Percentiles rank a stretch among this genome's conserved stretches.
Evolutionary conservation across 257 asterid genomes (phyloP).

Genomic region (Penstemon newberryi): DNA sequence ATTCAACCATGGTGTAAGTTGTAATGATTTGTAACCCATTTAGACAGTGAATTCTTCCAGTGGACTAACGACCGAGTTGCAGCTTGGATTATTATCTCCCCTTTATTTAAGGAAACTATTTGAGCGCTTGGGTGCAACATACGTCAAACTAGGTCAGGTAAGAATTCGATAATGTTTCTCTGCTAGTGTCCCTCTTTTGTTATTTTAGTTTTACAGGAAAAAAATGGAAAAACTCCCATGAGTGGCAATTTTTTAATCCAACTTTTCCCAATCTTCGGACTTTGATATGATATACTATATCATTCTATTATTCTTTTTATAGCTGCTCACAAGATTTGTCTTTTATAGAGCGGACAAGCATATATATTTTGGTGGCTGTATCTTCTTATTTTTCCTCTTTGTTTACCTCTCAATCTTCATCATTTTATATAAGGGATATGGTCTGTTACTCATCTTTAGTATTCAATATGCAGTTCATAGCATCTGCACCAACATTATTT

Average conservation of each 20-base stretch:
- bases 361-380: neutral
- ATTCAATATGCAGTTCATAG: slow-evolving; percentile 68
- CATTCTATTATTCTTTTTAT: slow-evolving; percentile 3
- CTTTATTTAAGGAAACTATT: slow-evolving; percentile 82
- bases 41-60: slow-evolving; percentile 67
- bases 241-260: neutral
- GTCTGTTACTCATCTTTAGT: slow-evolving; percentile 26
- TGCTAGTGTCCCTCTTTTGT: neutral
- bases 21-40: slow-evolving; percentile 30
- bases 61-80: slow-evolving; percentile 72
- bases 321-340: slow-evolving; percentile 12
- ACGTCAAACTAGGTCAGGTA: slow-evolving; percentile 94
- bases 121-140: slow-evolving; percentile 98
- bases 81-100: slow-evolving; percentile 91
- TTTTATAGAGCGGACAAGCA: neutral
- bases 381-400: neutral
- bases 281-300: neutral
- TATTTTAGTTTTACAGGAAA: neutral
- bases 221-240: neutral
- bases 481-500: slow-evolving; percentile 93
- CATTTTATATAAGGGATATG: slow-evolving; percentile 7
- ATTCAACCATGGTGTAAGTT: neutral
- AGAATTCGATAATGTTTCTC: slow-evolving; percentile 20
- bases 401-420: neutral
- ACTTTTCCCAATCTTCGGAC: neutral